A percentile compares a stretch with the other conserved stretches of the same genome.
Evolutionary conservation across 306 rosid species (phyloP).

Genomic region (Quillaja saponaria): DNA sequence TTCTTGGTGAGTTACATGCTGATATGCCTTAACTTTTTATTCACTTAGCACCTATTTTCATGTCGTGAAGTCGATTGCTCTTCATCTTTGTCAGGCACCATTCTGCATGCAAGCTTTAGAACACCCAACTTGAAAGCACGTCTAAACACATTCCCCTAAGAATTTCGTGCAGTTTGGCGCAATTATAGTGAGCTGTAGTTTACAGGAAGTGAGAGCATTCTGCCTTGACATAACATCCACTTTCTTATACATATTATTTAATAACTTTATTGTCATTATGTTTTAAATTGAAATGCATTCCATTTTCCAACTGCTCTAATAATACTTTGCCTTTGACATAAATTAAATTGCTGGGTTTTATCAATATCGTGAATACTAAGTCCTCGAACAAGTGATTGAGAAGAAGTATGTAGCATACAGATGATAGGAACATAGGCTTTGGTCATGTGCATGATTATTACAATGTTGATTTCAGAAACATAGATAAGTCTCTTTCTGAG

Average conservation of each 20-base stretch:
- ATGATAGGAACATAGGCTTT: no score
- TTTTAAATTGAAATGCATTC: constrained; percentile 13
- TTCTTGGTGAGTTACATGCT: constrained; percentile 60
- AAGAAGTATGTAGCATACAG: no score
- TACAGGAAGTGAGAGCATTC: constrained; percentile 51
- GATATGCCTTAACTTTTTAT: constrained; percentile 1
- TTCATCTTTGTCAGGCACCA: constrained; percentile 54
- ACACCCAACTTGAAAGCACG: constrained; percentile 99
- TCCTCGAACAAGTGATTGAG: no score
- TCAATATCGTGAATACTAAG: no score
- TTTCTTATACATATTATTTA: not conserved
- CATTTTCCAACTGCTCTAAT: no score
- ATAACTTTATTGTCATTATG: not conserved
- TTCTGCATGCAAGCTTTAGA: constrained; percentile 95
- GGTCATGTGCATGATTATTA: not conserved
- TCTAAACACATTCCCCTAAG: constrained; percentile 94
- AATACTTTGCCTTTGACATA: not conserved
- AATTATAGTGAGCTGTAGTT: constrained; percentile 91
- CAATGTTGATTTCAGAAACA: not conserved
- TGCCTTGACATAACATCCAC: not conserved
- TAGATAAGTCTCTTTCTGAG: constrained; percentile 6
- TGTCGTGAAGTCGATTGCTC: constrained; percentile 21
- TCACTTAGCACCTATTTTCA: constrained; percentile 1
- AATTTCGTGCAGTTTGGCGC: constrained; percentile 99
- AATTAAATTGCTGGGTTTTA: no score